Base-by-base conservation (phyloP, 345 rosid species). In the Angophora floribunda region DNA sequence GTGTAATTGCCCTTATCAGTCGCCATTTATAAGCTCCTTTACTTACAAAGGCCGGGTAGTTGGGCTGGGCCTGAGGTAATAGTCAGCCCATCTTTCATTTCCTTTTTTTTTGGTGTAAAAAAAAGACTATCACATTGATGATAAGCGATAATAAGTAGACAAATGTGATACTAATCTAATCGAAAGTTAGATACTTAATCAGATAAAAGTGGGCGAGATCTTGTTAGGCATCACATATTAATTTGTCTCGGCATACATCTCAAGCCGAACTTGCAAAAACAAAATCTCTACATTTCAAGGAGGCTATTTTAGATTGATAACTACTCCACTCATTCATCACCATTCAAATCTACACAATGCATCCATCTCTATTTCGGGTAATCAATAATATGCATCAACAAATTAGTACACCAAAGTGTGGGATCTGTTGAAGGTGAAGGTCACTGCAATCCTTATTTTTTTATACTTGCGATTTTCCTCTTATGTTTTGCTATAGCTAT, bases 281-380 rank as follows among this genome's bases (percentile, higher is more conserved):
- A 65, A 30, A 30, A n/a, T 70, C 41, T 70, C 45, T 70, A 32
- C 24, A 70, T 70, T 32, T 70, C 5, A 12, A 9, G 80, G 2
- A 75, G 0, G 24, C 13, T 12, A 5, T 75, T 41, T 5, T 11
- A 10, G 0, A 75, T 75, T 3, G 49, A 41, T 1, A 41, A 21
- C 0, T 6, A 0, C 49, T 75, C 49, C 4, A 41, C 32, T 36
- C 47, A 17, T 70, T 3, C 0, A 0, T 70, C 22, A 17, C 8
- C 45, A 32, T 70, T 70, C 80, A 17, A 65, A 32, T 3, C 17
- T 70, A 70, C 45, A 41, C 2, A 70, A 19, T 75, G 0, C 14
- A 21, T 10, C 4, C 0, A 5, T 11, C 84, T 41, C 49, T 75
- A 36, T 41, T 41, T 41, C 1, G 2, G 6, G 26, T 41, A 75